A percentile compares a stretch with the other conserved stretches of the same genome.
Conservation (phyloP, 345 rosid species). For the Schrenkiella parvula region DNA sequence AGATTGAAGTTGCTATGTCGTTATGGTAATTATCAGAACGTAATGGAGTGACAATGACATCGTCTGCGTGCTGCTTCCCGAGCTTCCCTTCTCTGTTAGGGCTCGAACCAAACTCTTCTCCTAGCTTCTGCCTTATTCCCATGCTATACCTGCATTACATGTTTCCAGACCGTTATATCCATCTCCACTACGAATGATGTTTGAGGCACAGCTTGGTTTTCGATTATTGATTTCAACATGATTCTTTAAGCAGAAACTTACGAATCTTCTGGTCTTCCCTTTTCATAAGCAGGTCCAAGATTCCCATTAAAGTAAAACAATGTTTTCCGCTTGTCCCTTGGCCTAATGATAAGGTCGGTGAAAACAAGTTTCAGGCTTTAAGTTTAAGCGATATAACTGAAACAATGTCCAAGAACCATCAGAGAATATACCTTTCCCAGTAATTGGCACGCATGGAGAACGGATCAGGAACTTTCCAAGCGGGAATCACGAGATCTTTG, state of each 20-base stretch:
- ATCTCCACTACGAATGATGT: not conserved
- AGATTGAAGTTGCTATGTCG: slow-evolving; percentile 73
- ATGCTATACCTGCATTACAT: slow-evolving; percentile 75
- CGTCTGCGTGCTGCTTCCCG: slow-evolving; percentile 78
- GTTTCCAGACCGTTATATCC: not conserved
- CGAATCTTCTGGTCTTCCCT: slow-evolving; percentile 90
- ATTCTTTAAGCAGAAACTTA: slow-evolving; percentile 41
- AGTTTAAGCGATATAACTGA: not conserved
- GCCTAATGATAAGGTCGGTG: slow-evolving; percentile 42
- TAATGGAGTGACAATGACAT: slow-evolving; percentile 64
- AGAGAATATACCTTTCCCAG: slow-evolving; percentile 56
- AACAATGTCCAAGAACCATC: slow-evolving; percentile 7
- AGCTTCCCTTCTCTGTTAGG: slow-evolving; percentile 90
- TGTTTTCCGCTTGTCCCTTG: slow-evolving; percentile 68
- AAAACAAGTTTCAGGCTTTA: not conserved
- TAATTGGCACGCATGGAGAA: slow-evolving; percentile 48
- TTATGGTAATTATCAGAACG: slow-evolving; percentile 64
- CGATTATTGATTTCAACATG: not conserved
- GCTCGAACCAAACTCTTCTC: slow-evolving; percentile 88
- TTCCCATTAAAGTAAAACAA: slow-evolving; percentile 94
- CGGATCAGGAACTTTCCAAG: slow-evolving; percentile 88
- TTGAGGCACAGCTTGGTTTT: not conserved
- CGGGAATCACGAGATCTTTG: slow-evolving; percentile 97
- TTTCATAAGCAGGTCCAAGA: slow-evolving; percentile 79
- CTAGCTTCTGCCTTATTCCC: slow-evolving; percentile 93